Conservation (phyloP, 2,329 filamentous ascomycete species). For the Epicoccum nigrum region DNA sequence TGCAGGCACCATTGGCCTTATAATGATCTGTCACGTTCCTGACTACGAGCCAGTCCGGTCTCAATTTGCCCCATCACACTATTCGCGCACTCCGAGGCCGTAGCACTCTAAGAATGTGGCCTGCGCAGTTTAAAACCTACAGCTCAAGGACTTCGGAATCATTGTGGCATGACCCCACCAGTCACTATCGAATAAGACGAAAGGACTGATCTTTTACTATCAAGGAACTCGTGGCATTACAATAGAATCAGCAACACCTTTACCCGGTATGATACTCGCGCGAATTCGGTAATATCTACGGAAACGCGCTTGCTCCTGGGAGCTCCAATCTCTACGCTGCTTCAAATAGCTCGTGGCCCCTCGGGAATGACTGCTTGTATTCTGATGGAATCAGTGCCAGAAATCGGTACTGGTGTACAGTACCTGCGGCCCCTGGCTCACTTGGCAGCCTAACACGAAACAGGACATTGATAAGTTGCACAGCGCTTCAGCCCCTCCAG, state of each 20-base stretch:
- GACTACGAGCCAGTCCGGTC: neutral
- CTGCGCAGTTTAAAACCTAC: neutral
- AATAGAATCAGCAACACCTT: too few species aligned
- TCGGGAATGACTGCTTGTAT: neutral
- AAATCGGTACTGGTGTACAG: slow-evolving; percentile 22
- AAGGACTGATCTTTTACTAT: too few species aligned
- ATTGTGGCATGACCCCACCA: too few species aligned
- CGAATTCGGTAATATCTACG: too few species aligned
- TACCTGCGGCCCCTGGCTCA: slow-evolving; percentile 27
- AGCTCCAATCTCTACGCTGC: too few species aligned
- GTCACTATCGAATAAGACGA: too few species aligned
- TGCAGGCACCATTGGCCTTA: neutral
- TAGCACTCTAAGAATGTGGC: neutral
- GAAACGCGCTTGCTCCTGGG: too few species aligned
- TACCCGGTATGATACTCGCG: too few species aligned
- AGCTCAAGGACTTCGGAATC: neutral
- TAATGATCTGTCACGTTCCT: slow-evolving; percentile 3
- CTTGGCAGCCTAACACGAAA: slow-evolving; percentile 41
- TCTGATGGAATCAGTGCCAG: slow-evolving; percentile 13
- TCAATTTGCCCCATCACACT: neutral
- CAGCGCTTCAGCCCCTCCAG: slow-evolving; percentile 38
- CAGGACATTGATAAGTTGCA: slow-evolving; percentile 45
- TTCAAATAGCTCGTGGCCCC: neutral
- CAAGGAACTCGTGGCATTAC: too few species aligned
- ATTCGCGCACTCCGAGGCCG: slow-evolving; percentile 9